Evolutionary conservation across 2,329 filamentous ascomycete species (phyloP).

Genomic region (Cytospora piceicola): DNA sequence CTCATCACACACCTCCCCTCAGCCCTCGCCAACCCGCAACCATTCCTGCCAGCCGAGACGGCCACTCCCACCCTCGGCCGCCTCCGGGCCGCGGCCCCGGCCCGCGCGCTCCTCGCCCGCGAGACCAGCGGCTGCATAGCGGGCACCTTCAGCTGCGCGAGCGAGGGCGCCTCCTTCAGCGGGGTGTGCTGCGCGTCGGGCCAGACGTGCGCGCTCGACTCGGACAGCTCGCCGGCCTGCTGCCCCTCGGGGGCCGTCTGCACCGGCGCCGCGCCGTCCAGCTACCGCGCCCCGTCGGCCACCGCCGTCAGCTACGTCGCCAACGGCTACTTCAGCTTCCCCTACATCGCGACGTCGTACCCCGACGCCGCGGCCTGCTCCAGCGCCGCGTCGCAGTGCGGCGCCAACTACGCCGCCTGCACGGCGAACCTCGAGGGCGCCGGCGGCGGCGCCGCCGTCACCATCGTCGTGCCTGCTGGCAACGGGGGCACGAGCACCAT

Average conservation of each 20-base stretch:
- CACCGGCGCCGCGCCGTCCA: constrained; percentile 56
- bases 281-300: constrained; percentile 41
- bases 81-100: constrained; percentile 30
- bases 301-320: constrained; percentile 54
- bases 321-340: constrained; percentile 64
- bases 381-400: constrained; percentile 56
- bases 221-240: constrained; percentile 54
- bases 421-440: constrained; percentile 50
- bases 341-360: constrained; percentile 59
- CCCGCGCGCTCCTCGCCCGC: constrained; percentile 30
- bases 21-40: constrained; percentile 34
- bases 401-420: constrained; percentile 58
- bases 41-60: constrained; percentile 39
- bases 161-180: constrained; percentile 50
- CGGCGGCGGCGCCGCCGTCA: constrained; percentile 51
- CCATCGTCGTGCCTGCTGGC: constrained; percentile 56
- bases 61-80: constrained; percentile 26
- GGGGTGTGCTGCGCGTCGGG: constrained; percentile 57
- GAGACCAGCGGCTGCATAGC: constrained; percentile 47
- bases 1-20: constrained; percentile 28
- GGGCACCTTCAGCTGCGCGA: constrained; percentile 56
- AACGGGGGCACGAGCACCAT: constrained; percentile 57
- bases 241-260: constrained; percentile 55
- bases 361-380: constrained; percentile 55
- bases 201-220: constrained; percentile 55